phyloP scores from a whole-genome alignment of 345 rosid species.

The Citrus sinensis region DNA sequence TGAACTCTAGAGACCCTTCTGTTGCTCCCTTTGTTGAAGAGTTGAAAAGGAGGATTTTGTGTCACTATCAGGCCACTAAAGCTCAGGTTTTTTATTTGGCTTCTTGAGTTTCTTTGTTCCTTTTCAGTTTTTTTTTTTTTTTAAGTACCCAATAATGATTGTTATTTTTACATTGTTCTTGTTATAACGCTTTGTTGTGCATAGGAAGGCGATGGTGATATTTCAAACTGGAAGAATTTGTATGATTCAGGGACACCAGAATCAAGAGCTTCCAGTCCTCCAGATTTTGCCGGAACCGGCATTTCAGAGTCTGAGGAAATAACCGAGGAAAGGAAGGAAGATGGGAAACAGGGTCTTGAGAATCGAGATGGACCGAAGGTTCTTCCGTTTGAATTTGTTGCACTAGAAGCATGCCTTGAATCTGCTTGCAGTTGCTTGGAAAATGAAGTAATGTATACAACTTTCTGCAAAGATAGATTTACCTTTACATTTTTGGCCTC shows the following conservation, averaged over 20 bases:
- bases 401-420: conserved; percentile 68
- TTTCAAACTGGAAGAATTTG: conserved; percentile 35
- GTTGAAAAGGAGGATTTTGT: conserved; percentile 52
- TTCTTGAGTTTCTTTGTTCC: not conserved
- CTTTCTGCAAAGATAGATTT: not conserved
- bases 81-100: conserved; percentile 45
- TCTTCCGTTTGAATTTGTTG: conserved; percentile 70
- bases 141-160: not conserved
- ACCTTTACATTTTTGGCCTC: not conserved
- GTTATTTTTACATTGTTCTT: not conserved
- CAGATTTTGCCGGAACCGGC: conserved; percentile 21
- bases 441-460: conserved; percentile 41
- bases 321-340: conserved; percentile 41
- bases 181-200: not conserved
- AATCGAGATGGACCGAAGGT: conserved; percentile 52
- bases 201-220: conserved; percentile 55
- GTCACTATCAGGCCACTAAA: conserved; percentile 57
- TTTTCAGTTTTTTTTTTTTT: too few relatives aligned
- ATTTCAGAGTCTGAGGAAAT: conserved; percentile 27
- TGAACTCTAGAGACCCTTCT: conserved; percentile 79
- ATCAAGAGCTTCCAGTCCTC: conserved; percentile 26
- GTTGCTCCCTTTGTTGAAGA: conserved; percentile 74
- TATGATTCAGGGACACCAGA: conserved; percentile 38
- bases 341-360: conserved; percentile 56
- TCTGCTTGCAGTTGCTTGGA: conserved; percentile 67